phyloP scores from a whole-genome alignment of 2,329 filamentous ascomycete genomes.

The Gyromitra esculenta region DNA sequence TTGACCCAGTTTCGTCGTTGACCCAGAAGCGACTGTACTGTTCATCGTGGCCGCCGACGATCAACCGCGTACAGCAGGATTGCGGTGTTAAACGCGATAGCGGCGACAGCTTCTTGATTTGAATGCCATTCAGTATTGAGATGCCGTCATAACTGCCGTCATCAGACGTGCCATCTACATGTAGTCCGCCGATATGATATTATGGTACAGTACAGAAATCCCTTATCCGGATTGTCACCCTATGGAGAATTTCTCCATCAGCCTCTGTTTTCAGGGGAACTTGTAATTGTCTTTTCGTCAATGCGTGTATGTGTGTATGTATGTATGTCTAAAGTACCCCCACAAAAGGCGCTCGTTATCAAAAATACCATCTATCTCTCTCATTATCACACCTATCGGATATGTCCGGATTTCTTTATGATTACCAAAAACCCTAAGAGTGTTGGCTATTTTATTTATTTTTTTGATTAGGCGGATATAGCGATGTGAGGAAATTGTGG shows the following conservation, averaged over 20 bases:
- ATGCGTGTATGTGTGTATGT: not conserved
- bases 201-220: slow-evolving; percentile 27
- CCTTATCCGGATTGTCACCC: slow-evolving; percentile 40
- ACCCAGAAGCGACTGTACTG: not conserved
- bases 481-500: slow-evolving; percentile 11
- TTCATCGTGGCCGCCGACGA: slow-evolving; percentile 17
- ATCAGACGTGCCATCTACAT: slow-evolving; percentile 43
- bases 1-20: too few species aligned
- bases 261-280: slow-evolving; percentile 9
- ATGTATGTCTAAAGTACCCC: slow-evolving; percentile 37
- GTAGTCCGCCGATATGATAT: slow-evolving; percentile 35
- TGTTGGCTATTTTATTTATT: slow-evolving; percentile 18
- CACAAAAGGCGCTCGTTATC: slow-evolving; percentile 32
- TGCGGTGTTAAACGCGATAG: slow-evolving; percentile 28
- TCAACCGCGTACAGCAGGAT: slow-evolving; percentile 33
- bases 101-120: slow-evolving; percentile 18
- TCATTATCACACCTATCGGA: slow-evolving; percentile 12
- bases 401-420: not conserved
- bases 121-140: slow-evolving; percentile 8
- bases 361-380: slow-evolving; percentile 24
- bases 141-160: slow-evolving; percentile 49
- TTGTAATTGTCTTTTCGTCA: slow-evolving; percentile 2
- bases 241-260: slow-evolving; percentile 48
- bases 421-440: slow-evolving; percentile 3
- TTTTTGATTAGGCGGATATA: slow-evolving; percentile 27